Evolutionary conservation across 345 rosid genomes (phyloP).

Genomic region (Pelargonium nanum): DNA sequence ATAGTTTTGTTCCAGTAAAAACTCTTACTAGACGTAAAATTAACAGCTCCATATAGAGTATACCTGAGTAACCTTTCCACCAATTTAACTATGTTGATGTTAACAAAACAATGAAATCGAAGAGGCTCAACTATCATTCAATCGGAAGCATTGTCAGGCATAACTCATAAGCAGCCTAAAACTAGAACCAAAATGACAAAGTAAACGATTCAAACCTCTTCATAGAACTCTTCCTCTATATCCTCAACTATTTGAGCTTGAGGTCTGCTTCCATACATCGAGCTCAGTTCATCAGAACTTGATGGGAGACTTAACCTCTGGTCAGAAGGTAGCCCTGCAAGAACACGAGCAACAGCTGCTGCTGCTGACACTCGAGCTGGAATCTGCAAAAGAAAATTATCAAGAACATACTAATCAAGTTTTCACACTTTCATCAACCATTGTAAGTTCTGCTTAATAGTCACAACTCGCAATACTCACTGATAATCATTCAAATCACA

Average conservation of each 20-base stretch:
- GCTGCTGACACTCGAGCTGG: constrained; percentile 98
- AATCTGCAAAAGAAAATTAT: constrained; percentile 42
- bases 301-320: constrained; percentile 68
- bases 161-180: background rate
- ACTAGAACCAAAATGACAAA: background rate
- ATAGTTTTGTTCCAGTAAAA: no score
- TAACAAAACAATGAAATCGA: background rate
- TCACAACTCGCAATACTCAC: no score
- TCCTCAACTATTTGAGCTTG: constrained; percentile 44
- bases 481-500: background rate
- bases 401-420: constrained; percentile 5
- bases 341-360: constrained; percentile 91
- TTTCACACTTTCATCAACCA: constrained; percentile 3
- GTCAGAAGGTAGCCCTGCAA: constrained; percentile 74
- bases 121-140: background rate
- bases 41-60: background rate
- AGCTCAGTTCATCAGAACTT: constrained; percentile 59
- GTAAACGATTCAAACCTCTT: constrained; percentile 40
- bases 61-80: background rate
- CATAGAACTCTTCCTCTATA: constrained; percentile 75
- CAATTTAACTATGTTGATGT: background rate
- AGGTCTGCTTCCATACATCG: constrained; percentile 68
- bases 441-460: background rate
- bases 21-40: no score
- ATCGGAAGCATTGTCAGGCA: background rate